A percentile compares a stretch with the other conserved stretches of the same genome.
phyloP scores from a whole-genome alignment of 257 asterid species.

The Avicennia marina region DNA sequence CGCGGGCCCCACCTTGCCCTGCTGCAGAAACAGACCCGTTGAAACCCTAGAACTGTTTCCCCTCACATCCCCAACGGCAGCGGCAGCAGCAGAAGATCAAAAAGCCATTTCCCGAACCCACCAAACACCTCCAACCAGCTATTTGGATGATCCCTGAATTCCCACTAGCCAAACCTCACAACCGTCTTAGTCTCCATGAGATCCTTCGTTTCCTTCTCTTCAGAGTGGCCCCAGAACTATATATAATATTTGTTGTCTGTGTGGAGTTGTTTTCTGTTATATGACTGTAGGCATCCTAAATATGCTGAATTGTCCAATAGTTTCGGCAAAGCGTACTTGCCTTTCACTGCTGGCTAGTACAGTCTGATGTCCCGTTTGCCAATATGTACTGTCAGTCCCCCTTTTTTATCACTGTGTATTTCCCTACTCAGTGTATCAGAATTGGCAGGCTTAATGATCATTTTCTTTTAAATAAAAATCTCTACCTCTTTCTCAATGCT shows the following conservation, averaged over 20 bases:
- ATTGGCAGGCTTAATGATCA: not conserved
- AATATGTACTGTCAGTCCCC: not conserved
- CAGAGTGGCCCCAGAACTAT: not conserved
- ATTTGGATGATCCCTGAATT: not conserved
- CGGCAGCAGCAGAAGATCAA: conserved; percentile 9
- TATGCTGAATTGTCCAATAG: conserved; percentile 40
- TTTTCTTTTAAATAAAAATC: no score
- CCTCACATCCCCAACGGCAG: conserved; percentile 22
- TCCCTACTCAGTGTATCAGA: conserved; percentile 16
- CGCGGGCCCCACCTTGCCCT: conserved; percentile 29
- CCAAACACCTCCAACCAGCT: not conserved
- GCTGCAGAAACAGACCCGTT: conserved; percentile 44
- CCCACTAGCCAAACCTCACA: no score
- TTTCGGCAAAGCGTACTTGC: conserved; percentile 20
- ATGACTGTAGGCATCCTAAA: conserved; percentile 31
- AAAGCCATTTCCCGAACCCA: not conserved
- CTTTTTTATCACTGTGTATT: conserved; percentile 17
- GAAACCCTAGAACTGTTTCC: conserved; percentile 84
- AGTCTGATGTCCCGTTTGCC: conserved; percentile 20
- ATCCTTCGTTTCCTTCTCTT: not conserved
- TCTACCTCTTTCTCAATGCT: not conserved
- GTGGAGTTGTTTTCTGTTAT: conserved; percentile 21
- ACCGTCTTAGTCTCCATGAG: no score
- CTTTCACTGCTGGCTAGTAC: conserved; percentile 13
- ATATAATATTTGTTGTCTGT: conserved; percentile 15